Base-by-base conservation (phyloP, 140 eudicot genomes). In the Cichorium intybus region DNA sequence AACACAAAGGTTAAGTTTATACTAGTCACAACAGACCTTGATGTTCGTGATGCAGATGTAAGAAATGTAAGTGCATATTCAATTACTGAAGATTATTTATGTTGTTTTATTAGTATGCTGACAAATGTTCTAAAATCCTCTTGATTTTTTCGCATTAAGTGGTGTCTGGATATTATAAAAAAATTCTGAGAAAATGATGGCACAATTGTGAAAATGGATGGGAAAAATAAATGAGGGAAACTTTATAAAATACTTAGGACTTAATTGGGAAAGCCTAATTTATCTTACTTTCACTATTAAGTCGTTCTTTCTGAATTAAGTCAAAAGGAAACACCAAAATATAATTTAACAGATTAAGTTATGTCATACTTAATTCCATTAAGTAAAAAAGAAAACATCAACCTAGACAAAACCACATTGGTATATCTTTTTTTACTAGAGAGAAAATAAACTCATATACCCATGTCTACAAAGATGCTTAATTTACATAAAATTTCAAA, bases 1-100 rank as follows among this genome's bases (percentile, higher is more conserved):
- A 88, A 93, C 60, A 93, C 99, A 16, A 93, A 93, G 82, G 99
- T 93, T 70, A 93, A 93, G 79, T 89, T 93, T 74, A 88, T 93
- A 64, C 76, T 93, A 80, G 97, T 93, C 68, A 89, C 99, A 62
- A 89, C 99, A 57, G 99, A 93, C 64, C 84, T 89, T 62, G 95
- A 89, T 55, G 90, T 93, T 24, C 81, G 95, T 18, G 99, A 93
- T 78, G 95, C 95, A 46, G 96, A 89, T 68, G 95, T 93, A 76
- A 84, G 97, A 80, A 89, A 82, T 84, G 99, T 93, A 68, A 93
- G 99, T 77, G 33, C 67, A 24, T 48, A 56, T 29, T 53, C n/a
- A 24, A 16, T n/a, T 12, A 20, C n/a, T 69, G 51, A 56, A 29
- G 29, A 54, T 48, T 5, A 16, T 57, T 3, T 56, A 24, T 15